Evolutionary conservation across 352 stramenopile genomes (phyloP), one percentile per base, ranked within the genome.

Genomic region (Phytophthora hybrid): DNA sequence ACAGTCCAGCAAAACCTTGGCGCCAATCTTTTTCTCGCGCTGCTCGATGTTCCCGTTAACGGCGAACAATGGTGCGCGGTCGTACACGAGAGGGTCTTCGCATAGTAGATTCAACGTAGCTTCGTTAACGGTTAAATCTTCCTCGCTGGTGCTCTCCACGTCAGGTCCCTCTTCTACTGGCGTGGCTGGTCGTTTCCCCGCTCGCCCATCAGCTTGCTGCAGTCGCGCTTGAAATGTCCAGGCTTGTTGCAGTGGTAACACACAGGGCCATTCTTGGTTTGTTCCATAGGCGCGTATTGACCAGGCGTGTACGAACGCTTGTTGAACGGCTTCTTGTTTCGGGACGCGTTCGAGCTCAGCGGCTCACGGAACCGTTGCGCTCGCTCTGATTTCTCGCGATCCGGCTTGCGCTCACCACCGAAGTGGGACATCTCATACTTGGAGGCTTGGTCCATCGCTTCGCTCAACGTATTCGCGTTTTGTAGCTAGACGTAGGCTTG

Each of bases 151-250:
- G 11, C 47, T 73, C n/a, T 32, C 62, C 62, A 61, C 62, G 62
- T 31, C 62, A 69, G 62, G 62, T 69, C 52, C 62, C 62, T 66
- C 47, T 57, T 72, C 57, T 72, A 72, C 44, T 71, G 64, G 49
- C 34, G 55, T 72, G 65, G 57, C 44, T 61, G 23, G 23, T 26
- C 23, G 23, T 26, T 26, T 26, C 57, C 57, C 57, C 66, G 56
- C 8, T 66, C 39, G 8, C 18, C 52, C 44, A 66, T 64, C 21
- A 55, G 55, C 49, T 72, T 67, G 14, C 47, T 73, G 32, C 49
- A 49, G 16, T 63, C 56, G 18, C 62, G 56, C 14, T 63, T 63
- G 51, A 66, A 62, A 16, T 66, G 46, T 2, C 59, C 46, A 14
- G 46, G 59, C 19, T 51, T 66, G 5, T 73, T 66, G 51, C 58